Evolutionary conservation across 768 basidiomycete genomes (phyloP), one percentile per base, ranked within the genome.

Genomic region (Termitomyces sp.): DNA sequence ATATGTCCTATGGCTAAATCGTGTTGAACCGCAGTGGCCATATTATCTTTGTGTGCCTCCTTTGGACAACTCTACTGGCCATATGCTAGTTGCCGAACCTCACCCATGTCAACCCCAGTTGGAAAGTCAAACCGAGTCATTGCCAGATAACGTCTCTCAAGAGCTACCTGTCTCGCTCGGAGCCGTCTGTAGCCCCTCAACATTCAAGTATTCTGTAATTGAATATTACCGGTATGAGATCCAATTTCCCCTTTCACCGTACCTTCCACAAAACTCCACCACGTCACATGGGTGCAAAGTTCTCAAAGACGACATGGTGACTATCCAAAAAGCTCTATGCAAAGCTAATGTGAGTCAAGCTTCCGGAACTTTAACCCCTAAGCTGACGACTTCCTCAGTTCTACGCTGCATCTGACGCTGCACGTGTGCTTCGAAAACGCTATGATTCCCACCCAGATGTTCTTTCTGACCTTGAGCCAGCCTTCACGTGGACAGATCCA

Each of bases 401-500:
- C 35, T 64, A 74, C 57, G 66, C 67, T 48, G 79, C 79, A 10
- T 72, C 73, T 59, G 57, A 62, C 16, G 59, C 61, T 27, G 81
- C 79, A 27, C 55, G 54, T 21, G 61, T 60, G 11, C 73, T 76
- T 47, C 71, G 76, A 50, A 59, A 60, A 28, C 76, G 76, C 44
- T 80, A 79, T 56, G 73, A 77, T 51, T 44, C 53, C 42, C 53
- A 52, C 4, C 59, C 69, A 0, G 63, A 63, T 6, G 67, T 70
- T 60, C 54, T 73, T 19, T 61, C 59, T 25, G 56, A 64, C 6
- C 50, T 76, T 30, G 80, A 81, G 52, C 66, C 63, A 43, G 68
- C 73, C 6, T 82, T 74, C 63, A 55, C 57, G 40, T 85, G 82
- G 82, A 67, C 66, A 27, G 82, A 85, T 65, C 76, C 79, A 45